A percentile compares a stretch with the other conserved stretches of the same genome.
phyloP scores from a whole-genome alignment of 2,329 filamentous ascomycete species.

The Taxawa tesnikishii region DNA sequence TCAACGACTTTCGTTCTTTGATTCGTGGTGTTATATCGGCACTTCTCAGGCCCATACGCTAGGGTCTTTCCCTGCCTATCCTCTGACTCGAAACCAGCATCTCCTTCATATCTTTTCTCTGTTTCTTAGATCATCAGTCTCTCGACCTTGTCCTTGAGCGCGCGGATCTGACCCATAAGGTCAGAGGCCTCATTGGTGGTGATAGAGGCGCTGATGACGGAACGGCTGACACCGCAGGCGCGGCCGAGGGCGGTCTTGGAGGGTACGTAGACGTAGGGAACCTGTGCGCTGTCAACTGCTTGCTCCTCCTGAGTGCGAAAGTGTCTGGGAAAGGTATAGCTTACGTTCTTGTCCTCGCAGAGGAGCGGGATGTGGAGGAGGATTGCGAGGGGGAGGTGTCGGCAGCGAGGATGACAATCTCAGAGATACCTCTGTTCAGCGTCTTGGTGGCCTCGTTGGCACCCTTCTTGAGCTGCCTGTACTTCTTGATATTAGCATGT shows the following conservation, averaged over 20 bases:
- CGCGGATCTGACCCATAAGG: constrained; percentile 74
- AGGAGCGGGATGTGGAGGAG: constrained; percentile 81
- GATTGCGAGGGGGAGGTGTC: constrained; percentile 83
- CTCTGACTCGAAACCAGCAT: too few relatives aligned
- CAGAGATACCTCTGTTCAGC: constrained; percentile 53
- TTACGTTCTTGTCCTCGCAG: constrained; percentile 63
- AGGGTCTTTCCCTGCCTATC: too few relatives aligned
- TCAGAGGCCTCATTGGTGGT: constrained; percentile 87
- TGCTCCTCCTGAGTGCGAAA: constrained; percentile 1
- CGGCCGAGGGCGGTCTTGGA: constrained; percentile 76
- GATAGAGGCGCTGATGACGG: constrained; percentile 79
- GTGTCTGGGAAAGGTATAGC: constrained; percentile 48
- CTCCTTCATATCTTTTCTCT: too few relatives aligned
- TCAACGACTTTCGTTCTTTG: too few relatives aligned
- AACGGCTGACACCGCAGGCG: constrained; percentile 76
- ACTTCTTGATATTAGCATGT: constrained; percentile 3
- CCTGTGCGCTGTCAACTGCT: neutral
- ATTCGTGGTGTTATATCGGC: too few relatives aligned
- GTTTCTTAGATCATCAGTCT: constrained; percentile 79
- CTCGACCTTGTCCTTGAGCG: constrained; percentile 91
- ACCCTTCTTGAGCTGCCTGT: constrained; percentile 69
- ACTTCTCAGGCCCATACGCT: too few relatives aligned
- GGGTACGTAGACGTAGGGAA: constrained; percentile 26
- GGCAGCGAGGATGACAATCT: constrained; percentile 79
- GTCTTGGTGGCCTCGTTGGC: constrained; percentile 50